Evolutionary conservation across 1,284 basidiomycete genomes (phyloP).

Genomic region (Microbotryum intermedium): DNA sequence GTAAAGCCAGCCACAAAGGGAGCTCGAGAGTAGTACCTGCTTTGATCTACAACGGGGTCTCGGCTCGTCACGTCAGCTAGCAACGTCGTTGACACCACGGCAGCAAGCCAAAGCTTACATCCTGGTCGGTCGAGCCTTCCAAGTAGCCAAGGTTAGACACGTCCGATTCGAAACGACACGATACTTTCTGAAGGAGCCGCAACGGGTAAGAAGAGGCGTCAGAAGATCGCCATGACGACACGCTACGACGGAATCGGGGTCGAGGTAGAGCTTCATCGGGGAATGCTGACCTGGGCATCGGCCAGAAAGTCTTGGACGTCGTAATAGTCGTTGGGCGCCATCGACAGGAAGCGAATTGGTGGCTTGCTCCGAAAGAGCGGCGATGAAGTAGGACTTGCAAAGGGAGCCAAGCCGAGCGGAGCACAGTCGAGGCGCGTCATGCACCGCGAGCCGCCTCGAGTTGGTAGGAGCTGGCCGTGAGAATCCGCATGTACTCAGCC

Average conservation of each 20-base stretch:
- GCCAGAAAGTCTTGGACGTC: constrained; percentile 20
- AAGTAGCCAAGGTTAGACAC: constrained; percentile 35
- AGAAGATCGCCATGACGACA: not conserved
- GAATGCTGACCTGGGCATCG: constrained; percentile 13
- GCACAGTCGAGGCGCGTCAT: too few relatives aligned
- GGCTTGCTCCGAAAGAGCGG: not conserved
- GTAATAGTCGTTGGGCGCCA: constrained; percentile 1
- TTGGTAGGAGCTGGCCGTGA: too few relatives aligned
- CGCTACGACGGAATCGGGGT: too few relatives aligned
- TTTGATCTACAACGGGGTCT: constrained; percentile 23
- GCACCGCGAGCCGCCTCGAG: too few relatives aligned
- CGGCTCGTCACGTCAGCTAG: too few relatives aligned
- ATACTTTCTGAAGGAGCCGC: constrained; percentile 28
- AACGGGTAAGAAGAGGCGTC: not conserved
- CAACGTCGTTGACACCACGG: not conserved
- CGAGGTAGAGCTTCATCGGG: not conserved
- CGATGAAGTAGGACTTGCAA: too few relatives aligned
- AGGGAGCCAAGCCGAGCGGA: too few relatives aligned
- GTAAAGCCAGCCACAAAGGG: constrained; percentile 35
- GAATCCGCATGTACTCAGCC: too few relatives aligned
- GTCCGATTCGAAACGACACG: constrained; percentile 31
- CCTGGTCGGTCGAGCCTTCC: constrained; percentile 35
- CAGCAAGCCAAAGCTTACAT: constrained; percentile 22
- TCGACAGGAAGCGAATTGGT: not conserved
- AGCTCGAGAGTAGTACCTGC: constrained; percentile 32